These are phyloP conservation scores for Streptanthus diversifolius DNA, from an alignment of 345 rosid genomes.

Conservation along the genomic window DNA sequence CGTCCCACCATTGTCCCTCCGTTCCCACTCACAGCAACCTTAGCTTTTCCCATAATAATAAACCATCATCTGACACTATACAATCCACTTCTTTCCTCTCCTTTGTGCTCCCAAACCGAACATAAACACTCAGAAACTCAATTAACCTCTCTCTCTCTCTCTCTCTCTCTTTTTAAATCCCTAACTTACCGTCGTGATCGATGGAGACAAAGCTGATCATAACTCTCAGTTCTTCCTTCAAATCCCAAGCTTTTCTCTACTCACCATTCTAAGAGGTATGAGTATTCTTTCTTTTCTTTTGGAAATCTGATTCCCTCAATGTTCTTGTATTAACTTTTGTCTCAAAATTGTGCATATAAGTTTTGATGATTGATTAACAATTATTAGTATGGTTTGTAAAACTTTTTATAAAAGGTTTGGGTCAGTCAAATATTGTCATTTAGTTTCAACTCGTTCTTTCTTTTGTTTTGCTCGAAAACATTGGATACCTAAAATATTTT, in stretches of 20 bases:
- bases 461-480: background rate
- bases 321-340: background rate
- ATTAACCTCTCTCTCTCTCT: slow-evolving; percentile 1
- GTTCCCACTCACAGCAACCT: slow-evolving; percentile 42
- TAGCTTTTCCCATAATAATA: slow-evolving; percentile 60
- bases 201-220: slow-evolving; percentile 13
- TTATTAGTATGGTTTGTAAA: background rate
- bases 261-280: slow-evolving; percentile 14
- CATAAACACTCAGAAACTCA: slow-evolving; percentile 18
- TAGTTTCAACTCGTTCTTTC: background rate
- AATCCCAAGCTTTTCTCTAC: slow-evolving; percentile 12
- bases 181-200: background rate
- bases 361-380: slow-evolving; percentile 15
- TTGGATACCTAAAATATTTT: slow-evolving; percentile 23
- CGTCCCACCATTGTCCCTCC: slow-evolving; percentile 55
- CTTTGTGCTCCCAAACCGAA: slow-evolving; percentile 36
- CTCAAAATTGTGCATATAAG: background rate
- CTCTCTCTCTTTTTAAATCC: background rate
- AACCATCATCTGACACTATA: slow-evolving; percentile 39
- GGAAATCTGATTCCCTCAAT: background rate
- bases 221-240: slow-evolving; percentile 18
- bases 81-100: slow-evolving; percentile 28
- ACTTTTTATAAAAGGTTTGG: background rate
- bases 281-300: background rate
- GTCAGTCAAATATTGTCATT: slow-evolving; percentile 3